Base-by-base conservation (phyloP, 129 eudicot species). In the Arctium minus region DNA sequence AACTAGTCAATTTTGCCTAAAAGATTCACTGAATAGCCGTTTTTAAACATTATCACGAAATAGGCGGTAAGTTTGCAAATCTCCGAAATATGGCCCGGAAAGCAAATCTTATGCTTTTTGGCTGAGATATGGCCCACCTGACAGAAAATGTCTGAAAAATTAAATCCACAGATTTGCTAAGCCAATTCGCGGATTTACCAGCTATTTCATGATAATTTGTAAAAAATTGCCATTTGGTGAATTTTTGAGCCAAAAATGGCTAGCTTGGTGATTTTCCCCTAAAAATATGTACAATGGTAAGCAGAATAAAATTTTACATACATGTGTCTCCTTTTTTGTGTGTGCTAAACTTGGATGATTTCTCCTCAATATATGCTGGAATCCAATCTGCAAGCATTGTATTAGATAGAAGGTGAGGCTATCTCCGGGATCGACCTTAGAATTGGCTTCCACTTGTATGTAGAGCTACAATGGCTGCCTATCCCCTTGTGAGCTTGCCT, bases 361-460 rank as follows among this genome's bases (percentile, higher is more conserved):
- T 15, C 22, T 56, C 8, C 65, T 56, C 27, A 17, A 17, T 17
- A 56, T 56, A 56, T 15, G 22, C 15, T 44, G 15, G 15, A 46
- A 46, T 9, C 15, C 56, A 2, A 29, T 82, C 46, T 32, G 44
- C 80, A 42, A 65, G 32, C 46, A 32, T 56, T 17, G 33, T 18
- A 70, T 42, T 42, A 82, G 79, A 56, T 18, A n/a, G 85, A 71
- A 80, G 88, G 88, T 11, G 88, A 80, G 9, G 79, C 85, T 56
- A 85, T 85, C 84, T 86, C 89, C 0, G 88, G 85, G 31, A 85
- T 85, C 27, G 88, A 39, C 62, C 56, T 81, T 72, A 85, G 53
- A 71, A 56, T 40, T 18, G 88, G 88, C n/a, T 81, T 85, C 88
- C 88, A 85, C 85, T 79, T 78, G 65, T 79, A 82, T 17, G 79